Percentiles rank a stretch among this genome's conserved stretches.
phyloP scores from a whole-genome alignment of 2,329 filamentous ascomycete genomes.

The Diaporthe ilicicola region DNA sequence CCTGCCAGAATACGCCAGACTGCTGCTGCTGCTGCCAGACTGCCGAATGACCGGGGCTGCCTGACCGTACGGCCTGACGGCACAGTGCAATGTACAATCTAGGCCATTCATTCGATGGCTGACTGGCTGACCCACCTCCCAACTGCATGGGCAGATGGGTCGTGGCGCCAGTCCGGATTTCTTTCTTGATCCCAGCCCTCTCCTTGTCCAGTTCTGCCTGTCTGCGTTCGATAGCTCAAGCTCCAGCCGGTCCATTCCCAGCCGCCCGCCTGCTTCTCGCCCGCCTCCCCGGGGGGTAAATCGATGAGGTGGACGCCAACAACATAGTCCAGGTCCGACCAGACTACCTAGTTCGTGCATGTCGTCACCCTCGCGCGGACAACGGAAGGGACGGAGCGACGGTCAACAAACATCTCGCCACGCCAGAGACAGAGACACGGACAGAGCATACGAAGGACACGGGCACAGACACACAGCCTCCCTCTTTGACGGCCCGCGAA shows the following conservation, averaged over 20 bases:
- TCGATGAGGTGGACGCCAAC: constrained; percentile 17
- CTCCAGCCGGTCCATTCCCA: constrained; percentile 20
- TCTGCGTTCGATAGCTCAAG: background rate
- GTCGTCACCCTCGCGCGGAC: constrained; percentile 14
- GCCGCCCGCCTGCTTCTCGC: constrained; percentile 10
- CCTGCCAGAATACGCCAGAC: background rate
- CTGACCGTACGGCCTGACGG: background rate
- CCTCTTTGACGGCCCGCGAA: background rate
- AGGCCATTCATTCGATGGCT: background rate
- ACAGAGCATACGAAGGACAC: background rate
- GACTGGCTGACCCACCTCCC: background rate
- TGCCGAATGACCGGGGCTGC: too few relatives aligned
- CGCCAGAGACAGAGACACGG: background rate
- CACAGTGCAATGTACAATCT: constrained; percentile 9
- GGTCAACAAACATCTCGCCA: constrained; percentile 1
- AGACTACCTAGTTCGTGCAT: constrained; percentile 5
- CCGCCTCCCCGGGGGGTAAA: constrained; percentile 4
- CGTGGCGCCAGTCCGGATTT: constrained; percentile 29
- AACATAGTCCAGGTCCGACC: background rate
- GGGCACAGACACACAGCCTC: constrained; percentile 8
- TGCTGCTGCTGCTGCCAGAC: too few relatives aligned
- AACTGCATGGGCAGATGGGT: constrained; percentile 11
- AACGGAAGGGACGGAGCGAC: constrained; percentile 3
- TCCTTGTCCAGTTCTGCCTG: constrained; percentile 25
- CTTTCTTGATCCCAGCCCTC: constrained; percentile 30